Percentiles rank a stretch among this genome's conserved stretches.
Conservation (phyloP, 148 eudicot genomes). For the Heliosperma pusillum region DNA sequence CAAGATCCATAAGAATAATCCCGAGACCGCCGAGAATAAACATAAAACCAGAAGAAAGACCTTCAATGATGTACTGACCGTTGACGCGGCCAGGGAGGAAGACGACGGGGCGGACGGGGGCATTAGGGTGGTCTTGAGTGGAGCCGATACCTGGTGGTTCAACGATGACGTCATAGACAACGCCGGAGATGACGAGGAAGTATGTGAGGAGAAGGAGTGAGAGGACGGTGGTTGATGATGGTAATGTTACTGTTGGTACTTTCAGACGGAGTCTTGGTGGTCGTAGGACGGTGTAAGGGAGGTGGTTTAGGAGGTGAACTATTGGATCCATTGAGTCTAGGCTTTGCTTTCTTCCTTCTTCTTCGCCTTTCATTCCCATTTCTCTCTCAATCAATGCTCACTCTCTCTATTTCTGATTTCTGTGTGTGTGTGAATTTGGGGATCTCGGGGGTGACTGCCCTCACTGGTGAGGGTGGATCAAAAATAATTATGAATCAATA, state of each 20-base stretch:
- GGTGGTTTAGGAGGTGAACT: slow-evolving; percentile 40
- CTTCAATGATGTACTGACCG: slow-evolving; percentile 94
- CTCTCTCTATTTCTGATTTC: too few relatives aligned
- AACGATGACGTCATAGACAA: slow-evolving; percentile 87
- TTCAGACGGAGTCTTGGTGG: slow-evolving; percentile 77
- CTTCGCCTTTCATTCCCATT: neutral
- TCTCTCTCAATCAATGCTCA: too few relatives aligned
- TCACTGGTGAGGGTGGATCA: too few relatives aligned
- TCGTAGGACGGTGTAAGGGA: slow-evolving; percentile 64
- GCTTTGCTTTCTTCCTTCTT: neutral
- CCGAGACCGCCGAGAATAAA: slow-evolving; percentile 84
- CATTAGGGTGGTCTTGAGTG: slow-evolving; percentile 63
- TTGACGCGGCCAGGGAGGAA: slow-evolving; percentile 88
- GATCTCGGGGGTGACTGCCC: too few relatives aligned
- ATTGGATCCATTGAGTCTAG: slow-evolving; percentile 47
- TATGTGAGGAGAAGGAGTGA: slow-evolving; percentile 76
- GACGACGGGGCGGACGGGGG: slow-evolving; percentile 80
- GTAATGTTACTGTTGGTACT: slow-evolving; percentile 64
- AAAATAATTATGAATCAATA: too few relatives aligned
- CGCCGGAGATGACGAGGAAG: slow-evolving; percentile 89
- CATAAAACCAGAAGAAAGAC: slow-evolving; percentile 89
- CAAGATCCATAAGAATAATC: slow-evolving; percentile 68
- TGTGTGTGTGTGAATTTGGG: too few relatives aligned
- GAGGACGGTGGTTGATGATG: slow-evolving; percentile 63
- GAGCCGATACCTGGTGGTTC: slow-evolving; percentile 97